A percentile compares a stretch with the other conserved stretches of the same genome.
phyloP scores from a whole-genome alignment of 2,329 filamentous ascomycete species.

The Aspergillaceae sp. region DNA sequence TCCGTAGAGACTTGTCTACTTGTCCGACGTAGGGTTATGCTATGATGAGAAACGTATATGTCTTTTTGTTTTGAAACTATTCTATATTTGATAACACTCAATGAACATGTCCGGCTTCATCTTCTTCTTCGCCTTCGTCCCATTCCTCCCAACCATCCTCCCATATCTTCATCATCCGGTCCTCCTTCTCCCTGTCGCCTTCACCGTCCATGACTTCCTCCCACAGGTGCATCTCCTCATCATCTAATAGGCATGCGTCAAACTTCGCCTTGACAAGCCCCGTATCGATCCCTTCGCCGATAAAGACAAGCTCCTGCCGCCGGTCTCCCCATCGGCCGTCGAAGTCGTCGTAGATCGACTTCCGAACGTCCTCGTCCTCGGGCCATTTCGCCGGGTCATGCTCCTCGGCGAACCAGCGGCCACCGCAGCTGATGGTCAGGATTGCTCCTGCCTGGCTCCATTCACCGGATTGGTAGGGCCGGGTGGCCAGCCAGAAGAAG shows the following conservation, averaged over 20 bases:
- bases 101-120: constrained; percentile 9
- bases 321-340: constrained; percentile 56
- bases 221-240: constrained; percentile 51
- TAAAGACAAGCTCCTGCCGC: constrained; percentile 64
- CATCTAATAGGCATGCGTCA: constrained; percentile 54
- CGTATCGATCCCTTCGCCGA: constrained; percentile 56
- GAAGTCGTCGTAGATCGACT: constrained; percentile 44
- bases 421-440: constrained; percentile 34
- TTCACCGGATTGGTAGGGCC: constrained; percentile 35
- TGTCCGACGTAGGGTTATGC: background rate
- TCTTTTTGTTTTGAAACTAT: constrained; percentile 1
- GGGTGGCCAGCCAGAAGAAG: constrained; percentile 38
- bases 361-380: constrained; percentile 40
- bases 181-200: constrained; percentile 30
- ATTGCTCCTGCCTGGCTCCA: constrained; percentile 41
- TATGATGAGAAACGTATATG: constrained; percentile 8
- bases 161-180: constrained; percentile 44
- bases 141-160: constrained; percentile 54
- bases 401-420: constrained; percentile 52
- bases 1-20: background rate
- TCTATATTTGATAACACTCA: constrained; percentile 1
- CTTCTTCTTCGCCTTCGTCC: constrained; percentile 35
- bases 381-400: constrained; percentile 42
- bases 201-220: constrained; percentile 44
- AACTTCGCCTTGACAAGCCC: constrained; percentile 45